Base-by-base conservation (phyloP, 2,329 filamentous ascomycete species). In the Aspergillus spinulosporus region DNA sequence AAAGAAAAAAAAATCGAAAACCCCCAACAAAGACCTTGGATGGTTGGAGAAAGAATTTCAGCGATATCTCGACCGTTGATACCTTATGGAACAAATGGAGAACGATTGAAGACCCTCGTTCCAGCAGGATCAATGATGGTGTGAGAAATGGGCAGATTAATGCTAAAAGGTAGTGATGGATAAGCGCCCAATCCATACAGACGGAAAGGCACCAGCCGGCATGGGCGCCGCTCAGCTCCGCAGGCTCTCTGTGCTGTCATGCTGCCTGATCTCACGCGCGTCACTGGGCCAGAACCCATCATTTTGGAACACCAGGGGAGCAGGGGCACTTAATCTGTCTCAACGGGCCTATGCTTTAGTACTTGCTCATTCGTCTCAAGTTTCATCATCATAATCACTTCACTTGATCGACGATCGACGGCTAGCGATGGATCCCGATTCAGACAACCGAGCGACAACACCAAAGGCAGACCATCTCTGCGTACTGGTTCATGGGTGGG, bases 401-500 rank as follows among this genome's bases (percentile, higher is more conserved):
- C 14, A 31, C 42, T 43, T 9, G 2, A 7, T 42, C 29, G 14
- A 3, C 9, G 28, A 12, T 44, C 26, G 42, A 21, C 21, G 21
- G 34, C 26, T 44, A 12, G 37, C 49, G 43, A 62, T 59, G 58
- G 57, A 54, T 5, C 43, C 21, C 11, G 34, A 55, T 47, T 42
- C 34, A 12, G 34, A 44, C 9, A 21, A 43, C 12, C 14, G 52
- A 29, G 40, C 32, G 40, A 34, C 52, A 29, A 44, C 57, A 34
- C 57, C 56, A 3, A 64, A 67, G 55, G 72, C 77, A 32, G 75
- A 82, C 52, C 84, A 87, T 67, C 77, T 86, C 32, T 83, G 82
- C 59, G 82, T 86, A 14, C 74, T 87, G 11, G 78, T 85, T 43
- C 84, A 86, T 68, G 84, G 84, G 81, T 84, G 73, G 77, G 64